Conservation (phyloP, 2,329 filamentous ascomycete species). For the Pseudogymnoascus sp. region DNA sequence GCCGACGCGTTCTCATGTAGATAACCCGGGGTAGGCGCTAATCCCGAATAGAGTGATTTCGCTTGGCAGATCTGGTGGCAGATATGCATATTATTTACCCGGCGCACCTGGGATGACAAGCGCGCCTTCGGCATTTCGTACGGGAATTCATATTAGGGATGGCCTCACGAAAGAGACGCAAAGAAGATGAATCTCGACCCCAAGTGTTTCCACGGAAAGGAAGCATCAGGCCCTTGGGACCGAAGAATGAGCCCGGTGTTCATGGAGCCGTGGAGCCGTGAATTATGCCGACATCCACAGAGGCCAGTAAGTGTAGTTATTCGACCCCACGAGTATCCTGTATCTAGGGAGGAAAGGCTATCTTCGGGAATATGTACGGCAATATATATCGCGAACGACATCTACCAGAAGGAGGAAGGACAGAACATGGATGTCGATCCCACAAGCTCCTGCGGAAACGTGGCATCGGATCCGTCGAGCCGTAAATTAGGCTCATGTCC, state of each 20-base stretch:
- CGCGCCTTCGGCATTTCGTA: neutral
- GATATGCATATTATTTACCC: constrained; percentile 1
- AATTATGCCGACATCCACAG: too few relatives aligned
- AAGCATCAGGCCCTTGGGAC: too few relatives aligned
- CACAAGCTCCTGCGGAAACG: neutral
- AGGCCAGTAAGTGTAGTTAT: too few relatives aligned
- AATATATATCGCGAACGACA: neutral
- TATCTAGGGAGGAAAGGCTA: too few relatives aligned
- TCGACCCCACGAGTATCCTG: too few relatives aligned
- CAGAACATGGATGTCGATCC: neutral
- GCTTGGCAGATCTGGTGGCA: neutral
- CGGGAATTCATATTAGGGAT: neutral
- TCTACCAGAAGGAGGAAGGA: neutral
- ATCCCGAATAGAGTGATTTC: neutral
- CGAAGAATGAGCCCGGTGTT: too few relatives aligned
- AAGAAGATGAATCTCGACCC: too few relatives aligned
- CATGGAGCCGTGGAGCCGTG: too few relatives aligned
- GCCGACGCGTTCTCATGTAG: neutral
- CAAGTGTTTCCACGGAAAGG: too few relatives aligned
- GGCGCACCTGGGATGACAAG: neutral
- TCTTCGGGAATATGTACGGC: too few relatives aligned
- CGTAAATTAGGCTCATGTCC: neutral
- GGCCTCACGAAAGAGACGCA: too few relatives aligned
- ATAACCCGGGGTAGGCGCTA: neutral
- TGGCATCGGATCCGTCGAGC: neutral